These are phyloP conservation scores for Hypoxylon rickii DNA, from an alignment of 495 filamentous ascomycete genomes.

Conservation along the genomic window DNA sequence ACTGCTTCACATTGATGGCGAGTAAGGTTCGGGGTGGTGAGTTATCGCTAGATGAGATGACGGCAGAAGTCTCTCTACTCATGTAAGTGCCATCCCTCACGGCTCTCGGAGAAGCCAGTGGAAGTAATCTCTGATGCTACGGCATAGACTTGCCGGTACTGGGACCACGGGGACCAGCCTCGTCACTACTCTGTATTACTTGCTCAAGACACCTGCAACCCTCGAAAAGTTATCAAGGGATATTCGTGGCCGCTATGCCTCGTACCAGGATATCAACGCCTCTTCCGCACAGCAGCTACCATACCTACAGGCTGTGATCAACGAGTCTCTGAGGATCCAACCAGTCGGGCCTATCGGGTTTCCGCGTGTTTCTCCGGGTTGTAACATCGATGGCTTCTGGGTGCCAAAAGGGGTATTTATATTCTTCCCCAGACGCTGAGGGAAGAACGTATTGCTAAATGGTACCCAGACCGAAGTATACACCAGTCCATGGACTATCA, in stretches of 20 bases:
- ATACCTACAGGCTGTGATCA: not conserved
- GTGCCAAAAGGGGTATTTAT: too few relatives aligned
- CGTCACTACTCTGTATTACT: not conserved
- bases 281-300: not conserved
- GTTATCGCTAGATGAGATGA: too few relatives aligned
- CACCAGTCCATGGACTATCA: not conserved
- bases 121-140: too few relatives aligned
- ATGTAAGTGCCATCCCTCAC: too few relatives aligned
- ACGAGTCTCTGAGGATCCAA: not conserved
- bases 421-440: too few relatives aligned
- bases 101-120: too few relatives aligned
- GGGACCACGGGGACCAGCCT: not conserved
- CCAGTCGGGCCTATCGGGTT: not conserved
- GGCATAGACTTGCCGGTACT: not conserved
- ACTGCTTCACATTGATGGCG: too few relatives aligned
- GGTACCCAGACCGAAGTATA: not conserved
- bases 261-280: not conserved
- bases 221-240: not conserved
- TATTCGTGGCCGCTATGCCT: not conserved
- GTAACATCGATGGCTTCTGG: not conserved
- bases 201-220: not conserved
- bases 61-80: too few relatives aligned
- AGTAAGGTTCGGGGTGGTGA: too few relatives aligned
- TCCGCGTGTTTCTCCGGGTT: not conserved
- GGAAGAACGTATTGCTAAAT: too few relatives aligned